Evolutionary conservation across 2,329 filamentous ascomycete species (phyloP), one percentile per base, ranked within the genome.

Genomic region (Sporothrix dimorphospora): DNA sequence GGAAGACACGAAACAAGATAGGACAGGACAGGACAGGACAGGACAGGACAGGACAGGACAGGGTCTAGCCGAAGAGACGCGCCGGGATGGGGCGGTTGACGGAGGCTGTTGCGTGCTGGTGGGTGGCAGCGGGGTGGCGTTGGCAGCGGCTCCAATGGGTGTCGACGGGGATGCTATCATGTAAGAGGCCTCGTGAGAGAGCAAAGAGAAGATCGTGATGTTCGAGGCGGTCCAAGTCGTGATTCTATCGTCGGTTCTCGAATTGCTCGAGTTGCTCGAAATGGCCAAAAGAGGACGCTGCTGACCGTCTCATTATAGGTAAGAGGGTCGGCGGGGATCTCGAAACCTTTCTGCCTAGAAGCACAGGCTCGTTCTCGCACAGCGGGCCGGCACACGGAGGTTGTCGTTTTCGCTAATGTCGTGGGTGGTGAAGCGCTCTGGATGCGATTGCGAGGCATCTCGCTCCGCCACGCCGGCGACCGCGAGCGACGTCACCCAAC

Each of bases 381-480:
- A 27, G 24, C 16, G 27, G 42, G 21, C 49, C 42, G 63, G 24
- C 42, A n/a, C 42, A 66, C 42, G 42, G 63, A 34, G 12, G 24
- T 65, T 49, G 24, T 30, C 42, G 45, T 49, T 66, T n/a, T 47
- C 63, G 63, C 45, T 1, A 16, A 30, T 34, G 27, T 8, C 11
- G 61, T 47, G 21, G 45, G 8, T 8, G 16, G 61, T 49, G 42
- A 66, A 47, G 42, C 27, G 16, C 24, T 42, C 14, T 49, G 24
- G 11, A 47, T 49, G 63, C 45, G 63, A 49, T 66, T 66, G 63
- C 42, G 63, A 65, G n/a, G 59, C 59, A 65, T 65, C 38, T 19
- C 12, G n/a, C 57, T 63, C 57, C 57, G 34, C 38, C 57, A 61
- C 57, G 19, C 57, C 8, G 53, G 57, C 57, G n/a, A 61, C 16